Evolutionary conservation across 108 stramenopile species (phyloP), one percentile per base, ranked within the genome.

Genomic region (Discostella pseudostelligera): DNA sequence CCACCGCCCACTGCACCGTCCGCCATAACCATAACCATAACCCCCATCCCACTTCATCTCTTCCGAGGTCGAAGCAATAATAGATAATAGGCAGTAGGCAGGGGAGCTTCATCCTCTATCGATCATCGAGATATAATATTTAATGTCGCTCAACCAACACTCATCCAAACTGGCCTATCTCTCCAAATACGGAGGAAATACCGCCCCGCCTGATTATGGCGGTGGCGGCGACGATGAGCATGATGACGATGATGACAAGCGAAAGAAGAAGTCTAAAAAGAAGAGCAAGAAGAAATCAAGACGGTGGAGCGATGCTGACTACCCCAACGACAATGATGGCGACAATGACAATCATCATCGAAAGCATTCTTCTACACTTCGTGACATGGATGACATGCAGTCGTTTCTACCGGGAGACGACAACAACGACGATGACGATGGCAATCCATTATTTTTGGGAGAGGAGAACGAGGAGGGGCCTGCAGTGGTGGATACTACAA

Each of bases 121-220:
- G n/a, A n/a, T n/a, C n/a, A n/a, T n/a, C n/a, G n/a, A n/a, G n/a
- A n/a, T n/a, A n/a, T n/a, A n/a, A n/a, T n/a, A n/a, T n/a, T n/a
- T n/a, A n/a, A n/a, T n/a, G n/a, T n/a, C n/a, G n/a, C n/a, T n/a
- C n/a, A n/a, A n/a, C n/a, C n/a, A n/a, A n/a, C n/a, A n/a, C n/a
- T n/a, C 70, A 22, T 74, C 66, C 50, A 84, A 84, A 61, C 65
- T 84, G 13, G 80, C 58, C 19, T 84, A 84, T 53, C 68, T 84
- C 20, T 81, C 83, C 62, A 84, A 84, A 59, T 84, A 84, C 53
- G 49, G 49, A 1, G 49, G 22, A 24, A 20, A 50, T 24, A 2
- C 21, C 49, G 46, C 48, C 10, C 35, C 21, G 14, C 62, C 5
- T 46, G 39, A 48, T n/a, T 16, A 59, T 13, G 46, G 35, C 14